Conservation (phyloP, 805 yeast genomes). For the Wickerhamiella sorbophila region DNA sequence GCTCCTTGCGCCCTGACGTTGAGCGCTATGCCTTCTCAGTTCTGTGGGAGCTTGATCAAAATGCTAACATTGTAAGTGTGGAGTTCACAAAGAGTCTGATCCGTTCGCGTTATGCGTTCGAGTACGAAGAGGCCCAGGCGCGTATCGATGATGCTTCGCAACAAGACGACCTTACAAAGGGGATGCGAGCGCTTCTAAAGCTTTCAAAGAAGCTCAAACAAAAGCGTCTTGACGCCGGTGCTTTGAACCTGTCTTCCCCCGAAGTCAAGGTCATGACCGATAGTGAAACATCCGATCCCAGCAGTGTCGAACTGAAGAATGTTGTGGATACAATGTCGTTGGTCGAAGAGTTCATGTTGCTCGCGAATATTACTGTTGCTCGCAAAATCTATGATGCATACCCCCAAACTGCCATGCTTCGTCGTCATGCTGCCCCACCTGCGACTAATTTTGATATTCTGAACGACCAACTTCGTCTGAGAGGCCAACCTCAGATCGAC, state of each 20-base stretch:
- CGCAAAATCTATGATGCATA: constrained; percentile 79
- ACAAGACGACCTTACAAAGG: constrained; percentile 72
- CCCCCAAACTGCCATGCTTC: constrained; percentile 96
- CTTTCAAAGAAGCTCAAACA: constrained; percentile 78
- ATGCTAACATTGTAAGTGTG: constrained; percentile 71
- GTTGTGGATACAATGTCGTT: constrained; percentile 82
- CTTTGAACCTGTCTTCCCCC: constrained; percentile 90
- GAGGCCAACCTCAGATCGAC: constrained; percentile 62
- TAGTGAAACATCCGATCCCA: constrained; percentile 92
- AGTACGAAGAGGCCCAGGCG: constrained; percentile 84
- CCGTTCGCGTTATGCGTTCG: constrained; percentile 82
- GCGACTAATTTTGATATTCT: constrained; percentile 78
- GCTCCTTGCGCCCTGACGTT: constrained; percentile 89
- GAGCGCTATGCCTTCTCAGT: constrained; percentile 94
- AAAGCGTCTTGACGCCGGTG: constrained; percentile 85
- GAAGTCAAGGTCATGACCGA: constrained; percentile 97
- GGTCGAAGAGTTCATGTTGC: constrained; percentile 96
- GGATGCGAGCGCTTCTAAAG: constrained; percentile 68
- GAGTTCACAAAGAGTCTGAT: constrained; percentile 78
- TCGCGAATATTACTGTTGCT: constrained; percentile 94
- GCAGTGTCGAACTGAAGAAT: constrained; percentile 84
- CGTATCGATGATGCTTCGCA: constrained; percentile 69
- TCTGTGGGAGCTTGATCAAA: constrained; percentile 81
- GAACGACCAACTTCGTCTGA: constrained; percentile 74
- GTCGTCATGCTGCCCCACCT: constrained; percentile 98